phyloP scores from a whole-genome alignment of 805 yeast species.

The Cyberlindnera petersonii region DNA sequence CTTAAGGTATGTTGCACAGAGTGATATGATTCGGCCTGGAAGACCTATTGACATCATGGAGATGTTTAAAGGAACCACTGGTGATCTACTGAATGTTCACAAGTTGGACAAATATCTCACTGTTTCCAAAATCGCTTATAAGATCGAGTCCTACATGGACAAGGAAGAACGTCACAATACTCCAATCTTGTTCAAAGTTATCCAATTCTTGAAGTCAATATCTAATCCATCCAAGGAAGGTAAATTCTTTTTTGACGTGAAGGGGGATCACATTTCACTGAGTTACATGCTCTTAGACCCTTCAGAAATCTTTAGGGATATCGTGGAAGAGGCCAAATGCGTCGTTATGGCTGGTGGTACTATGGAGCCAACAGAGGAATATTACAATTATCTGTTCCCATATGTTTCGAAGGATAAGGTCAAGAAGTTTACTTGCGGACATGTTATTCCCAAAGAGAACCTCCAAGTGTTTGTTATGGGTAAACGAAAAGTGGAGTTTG shows the following conservation, averaged over 20 bases:
- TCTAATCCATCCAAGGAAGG: slow-evolving; percentile 81
- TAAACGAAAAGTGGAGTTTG: slow-evolving; percentile 34
- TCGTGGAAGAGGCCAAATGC: slow-evolving; percentile 62
- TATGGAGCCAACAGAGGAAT: slow-evolving; percentile 85
- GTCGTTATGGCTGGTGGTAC: slow-evolving; percentile 92
- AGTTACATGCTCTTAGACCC: slow-evolving; percentile 81
- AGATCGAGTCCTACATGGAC: slow-evolving; percentile 69
- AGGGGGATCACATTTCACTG: slow-evolving; percentile 31
- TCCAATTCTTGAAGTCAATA: slow-evolving; percentile 59
- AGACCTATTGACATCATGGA: slow-evolving; percentile 45
- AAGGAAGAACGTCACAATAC: slow-evolving; percentile 15
- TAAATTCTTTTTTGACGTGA: slow-evolving; percentile 60
- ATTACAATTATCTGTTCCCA: slow-evolving; percentile 62
- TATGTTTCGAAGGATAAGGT: slow-evolving; percentile 41
- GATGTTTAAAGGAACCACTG: slow-evolving; percentile 54
- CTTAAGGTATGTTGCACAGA: slow-evolving; percentile 40
- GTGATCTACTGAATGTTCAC: slow-evolving; percentile 68
- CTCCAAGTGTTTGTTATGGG: slow-evolving; percentile 56
- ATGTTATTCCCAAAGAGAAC: slow-evolving; percentile 71
- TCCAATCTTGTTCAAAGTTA: slow-evolving; percentile 51
- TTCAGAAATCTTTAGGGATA: slow-evolving; percentile 58
- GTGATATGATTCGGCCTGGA: slow-evolving; percentile 45
- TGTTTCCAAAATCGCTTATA: slow-evolving; percentile 74
- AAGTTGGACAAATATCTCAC: slow-evolving; percentile 60
- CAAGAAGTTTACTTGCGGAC: slow-evolving; percentile 68